phyloP scores from a whole-genome alignment of 331 rosid genomes.

The Malus hybrid region DNA sequence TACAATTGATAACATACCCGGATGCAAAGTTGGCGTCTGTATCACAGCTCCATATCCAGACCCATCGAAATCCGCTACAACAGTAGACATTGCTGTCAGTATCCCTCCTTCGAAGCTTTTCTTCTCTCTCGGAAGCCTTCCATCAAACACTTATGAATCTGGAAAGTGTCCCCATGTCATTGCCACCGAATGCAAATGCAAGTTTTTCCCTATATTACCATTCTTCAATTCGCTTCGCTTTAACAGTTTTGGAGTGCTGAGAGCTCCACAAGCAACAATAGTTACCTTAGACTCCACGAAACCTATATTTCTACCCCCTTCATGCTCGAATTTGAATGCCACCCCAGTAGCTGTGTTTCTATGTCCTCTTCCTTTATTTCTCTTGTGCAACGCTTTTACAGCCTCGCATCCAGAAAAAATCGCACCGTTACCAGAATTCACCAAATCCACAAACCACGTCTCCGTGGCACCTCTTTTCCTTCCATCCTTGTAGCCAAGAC shows the following conservation, averaged over 20 bases:
- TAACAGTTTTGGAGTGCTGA: conserved; percentile 53
- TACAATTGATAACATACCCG: conserved; percentile 67
- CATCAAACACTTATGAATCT: conserved; percentile 26
- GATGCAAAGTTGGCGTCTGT: conserved; percentile 87
- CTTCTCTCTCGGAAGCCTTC: conserved; percentile 46
- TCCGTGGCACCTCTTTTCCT: conserved; percentile 62
- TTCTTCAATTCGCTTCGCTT: conserved; percentile 60
- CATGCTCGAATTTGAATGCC: conserved; percentile 35
- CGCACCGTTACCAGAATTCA: conserved; percentile 59
- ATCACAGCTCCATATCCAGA: conserved; percentile 70
- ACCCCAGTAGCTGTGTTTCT: conserved; percentile 47
- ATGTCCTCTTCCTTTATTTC: conserved; percentile 26
- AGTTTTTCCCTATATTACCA: conserved; percentile 55
- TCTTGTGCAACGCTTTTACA: conserved; percentile 37
- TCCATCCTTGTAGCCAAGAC: conserved; percentile 76
- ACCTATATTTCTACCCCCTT: conserved; percentile 43
- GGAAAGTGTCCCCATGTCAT: conserved; percentile 94
- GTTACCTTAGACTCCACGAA: conserved; percentile 72
- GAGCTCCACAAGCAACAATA: conserved; percentile 76
- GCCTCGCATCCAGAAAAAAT: conserved; percentile 66
- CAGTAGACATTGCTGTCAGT: conserved; percentile 81
- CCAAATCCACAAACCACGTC: conserved; percentile 83
- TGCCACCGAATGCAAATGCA: conserved; percentile 75
- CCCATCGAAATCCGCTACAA: conserved; percentile 41
- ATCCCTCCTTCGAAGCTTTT: conserved; percentile 88